Evolutionary conservation across 768 basidiomycete genomes (phyloP).

Genomic region (Exidia glandulosa): DNA sequence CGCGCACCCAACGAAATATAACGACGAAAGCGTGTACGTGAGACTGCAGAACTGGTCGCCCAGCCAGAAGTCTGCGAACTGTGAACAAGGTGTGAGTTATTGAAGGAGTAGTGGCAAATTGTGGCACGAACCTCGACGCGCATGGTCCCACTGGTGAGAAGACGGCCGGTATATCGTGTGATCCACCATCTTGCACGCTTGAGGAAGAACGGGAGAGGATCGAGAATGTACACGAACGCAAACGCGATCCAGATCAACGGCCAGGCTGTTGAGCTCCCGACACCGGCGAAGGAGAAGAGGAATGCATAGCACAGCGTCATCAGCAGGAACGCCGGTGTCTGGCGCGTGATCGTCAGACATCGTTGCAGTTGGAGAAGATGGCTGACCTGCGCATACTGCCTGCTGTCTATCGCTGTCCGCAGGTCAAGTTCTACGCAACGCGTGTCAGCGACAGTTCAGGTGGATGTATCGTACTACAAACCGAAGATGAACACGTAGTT

Average conservation of each 20-base stretch:
- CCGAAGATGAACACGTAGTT: constrained; percentile 94
- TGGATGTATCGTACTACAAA: constrained; percentile 22
- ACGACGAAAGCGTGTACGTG: constrained; percentile 57
- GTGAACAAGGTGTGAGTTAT: background rate
- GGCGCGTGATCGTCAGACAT: background rate
- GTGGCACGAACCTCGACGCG: constrained; percentile 55
- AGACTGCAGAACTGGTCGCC: constrained; percentile 82
- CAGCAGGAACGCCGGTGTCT: constrained; percentile 79
- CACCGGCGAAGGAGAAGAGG: constrained; percentile 67
- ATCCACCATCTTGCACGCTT: constrained; percentile 73
- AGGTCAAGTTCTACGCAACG: constrained; percentile 50
- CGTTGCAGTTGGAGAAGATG: background rate
- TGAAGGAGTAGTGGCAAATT: background rate
- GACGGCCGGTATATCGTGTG: constrained; percentile 46
- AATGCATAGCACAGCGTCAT: constrained; percentile 66
- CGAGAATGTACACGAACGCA: constrained; percentile 44
- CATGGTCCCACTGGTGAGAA: constrained; percentile 57
- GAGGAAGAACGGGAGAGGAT: constrained; percentile 63
- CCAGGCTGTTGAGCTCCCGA: constrained; percentile 68
- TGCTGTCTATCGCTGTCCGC: constrained; percentile 61
- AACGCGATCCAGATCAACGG: constrained; percentile 73
- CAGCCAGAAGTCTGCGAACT: constrained; percentile 87
- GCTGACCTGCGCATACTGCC: constrained; percentile 62
- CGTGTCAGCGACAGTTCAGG: background rate
- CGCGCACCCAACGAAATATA: constrained; percentile 66